phyloP scores from a whole-genome alignment of 495 filamentous ascomycete species.

The Neurospora sp. region DNA sequence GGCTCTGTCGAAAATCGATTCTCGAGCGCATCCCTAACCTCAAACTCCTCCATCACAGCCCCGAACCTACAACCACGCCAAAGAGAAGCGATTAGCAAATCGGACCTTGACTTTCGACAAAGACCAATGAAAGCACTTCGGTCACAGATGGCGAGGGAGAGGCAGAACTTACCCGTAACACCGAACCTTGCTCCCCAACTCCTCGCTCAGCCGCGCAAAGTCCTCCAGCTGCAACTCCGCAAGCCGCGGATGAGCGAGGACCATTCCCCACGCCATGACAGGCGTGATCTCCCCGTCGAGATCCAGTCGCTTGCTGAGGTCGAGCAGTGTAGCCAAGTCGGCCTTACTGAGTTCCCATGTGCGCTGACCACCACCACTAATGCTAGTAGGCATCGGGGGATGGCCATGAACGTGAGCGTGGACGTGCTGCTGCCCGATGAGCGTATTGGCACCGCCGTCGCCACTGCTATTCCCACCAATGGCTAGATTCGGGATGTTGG shows the following conservation, averaged over 20 bases:
- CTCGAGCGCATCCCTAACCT: slow-evolving; percentile 76
- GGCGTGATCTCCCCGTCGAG: slow-evolving; percentile 94
- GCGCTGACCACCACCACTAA: slow-evolving; percentile 27
- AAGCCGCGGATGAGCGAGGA: slow-evolving; percentile 62
- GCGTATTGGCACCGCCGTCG: slow-evolving; percentile 5
- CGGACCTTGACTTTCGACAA: background rate
- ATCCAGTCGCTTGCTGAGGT: slow-evolving; percentile 73
- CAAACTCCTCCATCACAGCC: slow-evolving; percentile 83
- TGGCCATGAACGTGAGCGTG: background rate
- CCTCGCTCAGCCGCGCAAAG: slow-evolving; percentile 60
- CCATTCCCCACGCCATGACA: slow-evolving; percentile 83
- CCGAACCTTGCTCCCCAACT: slow-evolving; percentile 67
- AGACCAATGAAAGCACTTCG: background rate
- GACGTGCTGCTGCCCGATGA: background rate
- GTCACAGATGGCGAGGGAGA: background rate
- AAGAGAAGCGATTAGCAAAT: slow-evolving; percentile 7
- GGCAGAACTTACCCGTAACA: slow-evolving; percentile 77
- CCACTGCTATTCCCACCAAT: background rate
- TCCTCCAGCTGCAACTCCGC: slow-evolving; percentile 54
- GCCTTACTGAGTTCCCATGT: slow-evolving; percentile 63
- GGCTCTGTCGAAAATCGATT: slow-evolving; percentile 56
- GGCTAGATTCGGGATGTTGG: slow-evolving; percentile 3
- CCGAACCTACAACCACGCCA: slow-evolving; percentile 50
- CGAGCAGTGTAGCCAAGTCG: slow-evolving; percentile 69
- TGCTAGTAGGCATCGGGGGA: background rate